Conservation (phyloP, 257 asterid species). For the Nicotiana sylvestris region DNA sequence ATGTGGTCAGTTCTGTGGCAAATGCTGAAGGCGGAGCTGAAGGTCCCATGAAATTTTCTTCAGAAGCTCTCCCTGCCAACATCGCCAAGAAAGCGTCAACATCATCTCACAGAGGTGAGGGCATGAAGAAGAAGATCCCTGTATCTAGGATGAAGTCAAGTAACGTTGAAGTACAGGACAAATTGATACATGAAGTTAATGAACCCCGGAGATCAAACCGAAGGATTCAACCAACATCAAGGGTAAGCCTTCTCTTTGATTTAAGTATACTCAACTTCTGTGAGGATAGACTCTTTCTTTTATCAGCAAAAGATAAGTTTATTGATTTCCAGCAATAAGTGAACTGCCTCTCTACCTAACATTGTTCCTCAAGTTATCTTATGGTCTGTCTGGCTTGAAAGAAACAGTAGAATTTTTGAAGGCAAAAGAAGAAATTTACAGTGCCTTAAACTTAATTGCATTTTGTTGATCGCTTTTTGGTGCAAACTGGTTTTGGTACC, state of each 20-base stretch:
- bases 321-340: background rate
- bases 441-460: too few species aligned
- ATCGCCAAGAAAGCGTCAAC: constrained; percentile 44
- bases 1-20: constrained; percentile 33
- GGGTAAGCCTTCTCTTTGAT: constrained; percentile 46
- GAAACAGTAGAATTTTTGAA: too few species aligned
- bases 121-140: constrained; percentile 46
- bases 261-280: background rate
- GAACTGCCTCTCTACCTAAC: background rate
- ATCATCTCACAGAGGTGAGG: constrained; percentile 41
- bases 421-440: too few species aligned
- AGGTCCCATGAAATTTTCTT: constrained; percentile 38
- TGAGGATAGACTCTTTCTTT: background rate
- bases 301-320: background rate
- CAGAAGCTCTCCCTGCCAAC: constrained; percentile 40
- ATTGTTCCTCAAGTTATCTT: too few species aligned
- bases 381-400: too few species aligned
- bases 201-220: constrained; percentile 98
- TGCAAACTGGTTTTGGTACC: too few species aligned
- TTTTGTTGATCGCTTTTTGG: too few species aligned
- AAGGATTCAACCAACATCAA: constrained; percentile 91
- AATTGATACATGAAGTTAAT: constrained; percentile 31
- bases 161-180: constrained; percentile 43
- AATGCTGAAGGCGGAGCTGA: constrained; percentile 46
- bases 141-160: constrained; percentile 40